These are phyloP conservation scores for Plasmodium relictum DNA, from an alignment of 169 alveolate genomes.

Conservation along the genomic window DNA sequence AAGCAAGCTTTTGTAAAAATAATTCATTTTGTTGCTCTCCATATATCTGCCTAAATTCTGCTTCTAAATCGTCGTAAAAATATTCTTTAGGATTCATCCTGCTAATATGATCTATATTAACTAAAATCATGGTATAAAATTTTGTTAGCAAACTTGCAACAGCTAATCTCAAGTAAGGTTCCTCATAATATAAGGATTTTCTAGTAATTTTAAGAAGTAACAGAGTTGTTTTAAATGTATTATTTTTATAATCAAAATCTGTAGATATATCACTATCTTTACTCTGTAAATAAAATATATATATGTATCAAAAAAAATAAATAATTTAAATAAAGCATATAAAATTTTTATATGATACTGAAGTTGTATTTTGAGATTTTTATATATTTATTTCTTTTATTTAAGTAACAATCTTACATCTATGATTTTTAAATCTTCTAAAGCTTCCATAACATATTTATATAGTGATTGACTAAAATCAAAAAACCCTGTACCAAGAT, in stretches of 20 bases:
- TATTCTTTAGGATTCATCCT: slow-evolving; percentile 61
- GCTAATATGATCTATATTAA: slow-evolving; percentile 64
- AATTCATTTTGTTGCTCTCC: slow-evolving; percentile 43
- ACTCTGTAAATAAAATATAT: slow-evolving; percentile 20
- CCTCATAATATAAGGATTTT: slow-evolving; percentile 45
- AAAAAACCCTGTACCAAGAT: slow-evolving; percentile 72
- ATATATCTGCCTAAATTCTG: slow-evolving; percentile 47
- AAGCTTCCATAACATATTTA: slow-evolving; percentile 41
- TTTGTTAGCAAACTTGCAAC: slow-evolving; percentile 55
- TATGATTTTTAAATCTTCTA: slow-evolving; percentile 28
- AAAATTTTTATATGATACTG: neutral
- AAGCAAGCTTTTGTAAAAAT: slow-evolving; percentile 26
- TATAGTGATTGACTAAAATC: slow-evolving; percentile 62
- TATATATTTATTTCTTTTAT: neutral
- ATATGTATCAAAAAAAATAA: neutral
- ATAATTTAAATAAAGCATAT: neutral
- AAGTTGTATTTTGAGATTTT: neutral
- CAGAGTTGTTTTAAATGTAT: slow-evolving; percentile 27
- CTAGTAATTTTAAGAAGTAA: slow-evolving; percentile 27
- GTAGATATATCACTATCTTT: slow-evolving; percentile 15
- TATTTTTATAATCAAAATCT: slow-evolving; percentile 14
- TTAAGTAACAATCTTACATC: slow-evolving; percentile 28
- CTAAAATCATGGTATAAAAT: slow-evolving; percentile 35
- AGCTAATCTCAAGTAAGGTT: slow-evolving; percentile 39
- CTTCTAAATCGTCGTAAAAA: slow-evolving; percentile 38